phyloP scores from a whole-genome alignment of 768 basidiomycete genomes.

The Clitopilus passeckerianus region DNA sequence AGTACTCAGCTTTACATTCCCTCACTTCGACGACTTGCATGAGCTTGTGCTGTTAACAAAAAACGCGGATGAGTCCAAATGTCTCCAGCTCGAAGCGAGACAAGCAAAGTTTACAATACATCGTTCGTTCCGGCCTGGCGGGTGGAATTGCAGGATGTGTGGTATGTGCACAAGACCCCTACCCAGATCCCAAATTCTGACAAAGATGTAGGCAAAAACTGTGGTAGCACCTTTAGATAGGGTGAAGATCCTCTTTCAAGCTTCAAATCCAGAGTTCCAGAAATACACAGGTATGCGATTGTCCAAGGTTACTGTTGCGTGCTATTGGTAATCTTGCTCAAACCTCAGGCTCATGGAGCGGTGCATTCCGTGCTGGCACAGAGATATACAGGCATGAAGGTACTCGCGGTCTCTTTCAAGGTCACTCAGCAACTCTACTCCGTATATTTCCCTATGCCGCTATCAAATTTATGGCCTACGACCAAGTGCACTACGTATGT shows the following conservation, averaged over 20 bases:
- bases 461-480: conserved; percentile 96
- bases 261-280: conserved; percentile 90
- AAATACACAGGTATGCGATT: conserved; percentile 80
- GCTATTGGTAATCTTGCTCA: background rate
- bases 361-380: conserved; percentile 71
- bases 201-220: conserved; percentile 71
- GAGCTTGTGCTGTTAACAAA: conserved; percentile 18
- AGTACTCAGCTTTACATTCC: background rate
- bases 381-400: conserved; percentile 70
- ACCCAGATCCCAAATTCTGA: conserved; percentile 2
- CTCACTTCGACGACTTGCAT: conserved; percentile 19
- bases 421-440: conserved; percentile 91
- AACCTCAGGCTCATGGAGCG: conserved; percentile 69
- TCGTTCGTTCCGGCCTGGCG: conserved; percentile 81
- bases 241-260: conserved; percentile 98
- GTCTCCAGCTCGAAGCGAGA: conserved; percentile 39
- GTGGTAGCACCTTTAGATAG: conserved; percentile 94
- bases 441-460: conserved; percentile 96
- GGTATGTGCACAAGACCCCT: conserved; percentile 42
- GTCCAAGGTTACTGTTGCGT: conserved; percentile 8
- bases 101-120: conserved; percentile 53
- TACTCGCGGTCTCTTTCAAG: conserved; percentile 82
- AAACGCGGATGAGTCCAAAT: conserved; percentile 57
- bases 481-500: conserved; percentile 74
- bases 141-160: conserved; percentile 93